Base-by-base conservation (phyloP, 148 eudicot genomes). In the Gaultheria prostrata region DNA sequence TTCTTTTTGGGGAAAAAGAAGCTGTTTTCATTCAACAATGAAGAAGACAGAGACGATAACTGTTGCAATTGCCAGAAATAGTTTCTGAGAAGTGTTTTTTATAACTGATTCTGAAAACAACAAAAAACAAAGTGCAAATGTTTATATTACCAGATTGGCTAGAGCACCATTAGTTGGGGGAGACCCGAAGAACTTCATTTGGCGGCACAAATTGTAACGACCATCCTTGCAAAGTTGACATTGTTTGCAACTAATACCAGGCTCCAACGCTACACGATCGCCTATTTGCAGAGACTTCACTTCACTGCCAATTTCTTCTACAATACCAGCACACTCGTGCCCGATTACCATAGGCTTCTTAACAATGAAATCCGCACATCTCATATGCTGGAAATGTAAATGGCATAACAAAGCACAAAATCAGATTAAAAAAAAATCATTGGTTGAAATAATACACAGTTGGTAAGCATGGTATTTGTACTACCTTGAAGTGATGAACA, bases 401-500 rank as follows among this genome's bases (percentile, higher is more conserved):
- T 24, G 69, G 70, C 32, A 63, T 63, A 13, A 63, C 30, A 63
- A 63, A 63, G 70, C 30, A 63, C 24, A 30, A 63, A 24, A 63
- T 63, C 70, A 24, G 70, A 9, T 63, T 63, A 2, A 63, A 30
- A 63, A 26, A 63, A 63, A 63, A 24, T 63, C 70, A 24, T 13
- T 2, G 70, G 50, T 33, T 56, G 32, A 26, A 77, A 49, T 69
- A 49, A 18, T 53, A 81, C 3, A 71, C 3, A 53, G 35, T 10
- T 35, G 24, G 32, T 30, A 35, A 53, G 30, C 21, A 21, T 12
- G 9, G 9, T 30, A 28, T 32, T 28, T 32, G 74, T 4, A 32
- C 85, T n/a, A 93, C 98, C 94, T 91, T 93, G 86, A 93, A 88
- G 86, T 91, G 90, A 82, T 93, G 95, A 87, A 95, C 94, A 91